Percentiles rank a stretch among this genome's conserved stretches.
Conservation (phyloP, 768 basidiomycete genomes). For the Naganishia vaughanmartiniae region DNA sequence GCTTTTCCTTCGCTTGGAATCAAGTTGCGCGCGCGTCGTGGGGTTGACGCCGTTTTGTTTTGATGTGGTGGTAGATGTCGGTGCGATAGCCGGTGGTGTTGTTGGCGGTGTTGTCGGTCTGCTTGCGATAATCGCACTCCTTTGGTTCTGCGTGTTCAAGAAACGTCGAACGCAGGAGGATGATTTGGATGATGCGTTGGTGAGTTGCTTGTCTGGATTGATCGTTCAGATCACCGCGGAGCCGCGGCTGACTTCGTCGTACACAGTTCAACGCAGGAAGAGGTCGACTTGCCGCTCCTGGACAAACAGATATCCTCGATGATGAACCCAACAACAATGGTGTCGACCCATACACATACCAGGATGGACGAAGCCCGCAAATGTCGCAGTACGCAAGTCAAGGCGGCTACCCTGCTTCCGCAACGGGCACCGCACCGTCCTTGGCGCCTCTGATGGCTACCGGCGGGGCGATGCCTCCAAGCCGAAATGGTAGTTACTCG, state of each 20-base stretch:
- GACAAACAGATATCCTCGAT: constrained; percentile 41
- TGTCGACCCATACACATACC: constrained; percentile 46
- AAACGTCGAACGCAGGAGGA: constrained; percentile 38
- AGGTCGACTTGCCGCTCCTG: constrained; percentile 39
- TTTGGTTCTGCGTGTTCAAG: constrained; percentile 39
- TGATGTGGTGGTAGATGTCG: constrained; percentile 12
- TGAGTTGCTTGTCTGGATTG: constrained; percentile 32
- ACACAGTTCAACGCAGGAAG: constrained; percentile 50
- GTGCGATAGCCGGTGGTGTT: constrained; percentile 40
- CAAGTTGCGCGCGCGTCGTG: background rate
- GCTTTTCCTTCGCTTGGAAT: background rate
- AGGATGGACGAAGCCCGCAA: constrained; percentile 34
- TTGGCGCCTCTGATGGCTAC: background rate
- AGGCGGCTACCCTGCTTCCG: constrained; percentile 33
- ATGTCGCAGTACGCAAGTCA: constrained; percentile 49
- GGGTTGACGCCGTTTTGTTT: background rate
- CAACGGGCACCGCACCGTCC: constrained; percentile 4
- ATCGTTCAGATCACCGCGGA: too few relatives aligned
- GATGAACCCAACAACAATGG: constrained; percentile 27
- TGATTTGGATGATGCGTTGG: constrained; percentile 51
- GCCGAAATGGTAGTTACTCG: constrained; percentile 1
- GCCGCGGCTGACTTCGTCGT: background rate
- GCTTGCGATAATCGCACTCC: constrained; percentile 38
- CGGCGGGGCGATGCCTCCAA: background rate
- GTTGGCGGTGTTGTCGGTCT: constrained; percentile 33